phyloP scores from a whole-genome alignment of 495 filamentous ascomycete genomes.

The Penicillium angulare region DNA sequence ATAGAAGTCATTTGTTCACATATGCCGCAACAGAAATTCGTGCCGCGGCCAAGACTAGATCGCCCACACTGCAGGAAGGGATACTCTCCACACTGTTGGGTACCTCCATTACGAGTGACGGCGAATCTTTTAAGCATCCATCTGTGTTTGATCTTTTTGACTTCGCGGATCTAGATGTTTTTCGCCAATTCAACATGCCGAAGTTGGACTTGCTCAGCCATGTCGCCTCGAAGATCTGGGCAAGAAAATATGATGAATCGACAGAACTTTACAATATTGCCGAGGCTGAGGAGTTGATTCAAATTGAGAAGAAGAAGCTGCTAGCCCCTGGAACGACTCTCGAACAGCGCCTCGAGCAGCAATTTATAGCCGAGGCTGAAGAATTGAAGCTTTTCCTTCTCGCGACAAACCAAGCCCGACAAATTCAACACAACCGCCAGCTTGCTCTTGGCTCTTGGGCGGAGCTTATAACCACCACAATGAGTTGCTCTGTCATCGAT shows the following conservation, averaged over 20 bases:
- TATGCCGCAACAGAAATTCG: slow-evolving; percentile 84
- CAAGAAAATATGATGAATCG: slow-evolving; percentile 48
- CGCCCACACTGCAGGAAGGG: slow-evolving; percentile 72
- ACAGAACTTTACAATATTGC: slow-evolving; percentile 55
- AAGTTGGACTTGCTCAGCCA: slow-evolving; percentile 54
- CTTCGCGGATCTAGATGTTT: slow-evolving; percentile 72
- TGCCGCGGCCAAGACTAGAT: slow-evolving; percentile 63
- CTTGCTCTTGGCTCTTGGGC: slow-evolving; percentile 75
- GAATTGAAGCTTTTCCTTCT: slow-evolving; percentile 54
- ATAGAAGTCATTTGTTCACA: slow-evolving; percentile 71
- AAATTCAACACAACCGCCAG: slow-evolving; percentile 57
- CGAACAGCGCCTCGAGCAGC: slow-evolving; percentile 53
- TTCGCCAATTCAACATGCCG: slow-evolving; percentile 47
- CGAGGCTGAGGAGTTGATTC: slow-evolving; percentile 59
- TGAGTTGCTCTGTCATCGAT: slow-evolving; percentile 74
- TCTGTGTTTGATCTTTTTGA: slow-evolving; percentile 92
- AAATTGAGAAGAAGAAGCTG: slow-evolving; percentile 52
- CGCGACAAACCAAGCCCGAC: slow-evolving; percentile 67
- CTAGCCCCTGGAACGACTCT: slow-evolving; percentile 47
- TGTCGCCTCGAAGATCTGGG: slow-evolving; percentile 60
- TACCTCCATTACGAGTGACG: slow-evolving; percentile 60
- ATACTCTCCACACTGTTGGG: slow-evolving; percentile 79
- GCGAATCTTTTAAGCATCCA: slow-evolving; percentile 59
- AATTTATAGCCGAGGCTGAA: slow-evolving; percentile 57
- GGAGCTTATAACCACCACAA: slow-evolving; percentile 73